Evolutionary conservation across 805 yeast species (phyloP).

Genomic region (Hanseniaspora hatyaiensis): DNA sequence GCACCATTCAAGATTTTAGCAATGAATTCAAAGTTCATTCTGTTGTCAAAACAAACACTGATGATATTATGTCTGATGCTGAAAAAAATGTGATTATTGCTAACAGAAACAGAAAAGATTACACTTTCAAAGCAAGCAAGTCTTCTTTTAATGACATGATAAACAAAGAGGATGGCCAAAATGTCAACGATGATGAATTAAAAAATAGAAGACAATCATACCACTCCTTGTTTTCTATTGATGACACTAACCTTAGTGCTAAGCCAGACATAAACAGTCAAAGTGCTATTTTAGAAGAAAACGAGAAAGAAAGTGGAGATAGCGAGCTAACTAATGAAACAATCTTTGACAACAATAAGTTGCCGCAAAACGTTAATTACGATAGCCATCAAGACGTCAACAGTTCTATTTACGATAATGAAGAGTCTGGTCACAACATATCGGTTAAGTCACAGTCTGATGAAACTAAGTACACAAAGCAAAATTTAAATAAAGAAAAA

Average conservation of each 20-base stretch:
- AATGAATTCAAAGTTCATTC: slow-evolving; percentile 10
- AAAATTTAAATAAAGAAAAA: background rate
- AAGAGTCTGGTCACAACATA: background rate
- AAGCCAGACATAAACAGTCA: too few species aligned
- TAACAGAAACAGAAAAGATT: slow-evolving; percentile 1
- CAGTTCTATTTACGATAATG: slow-evolving; percentile 1
- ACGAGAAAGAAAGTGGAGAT: background rate
- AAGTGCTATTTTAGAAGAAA: slow-evolving; percentile 9
- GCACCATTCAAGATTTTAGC: background rate
- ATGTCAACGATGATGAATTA: background rate
- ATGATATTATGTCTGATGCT: background rate
- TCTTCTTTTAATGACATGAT: background rate
- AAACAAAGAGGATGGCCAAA: background rate
- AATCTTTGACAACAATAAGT: too few species aligned
- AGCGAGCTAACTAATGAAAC: too few species aligned
- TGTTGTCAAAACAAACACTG: slow-evolving; percentile 2
- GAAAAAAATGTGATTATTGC: slow-evolving; percentile 2
- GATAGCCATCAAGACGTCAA: background rate
- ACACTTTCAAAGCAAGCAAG: slow-evolving; percentile 7
- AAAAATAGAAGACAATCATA: slow-evolving; percentile 18
- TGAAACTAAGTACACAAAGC: slow-evolving; percentile 1
- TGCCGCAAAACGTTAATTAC: too few species aligned
- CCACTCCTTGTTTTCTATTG: slow-evolving; percentile 20
- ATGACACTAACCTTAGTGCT: background rate
- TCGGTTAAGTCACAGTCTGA: slow-evolving; percentile 9